phyloP scores from a whole-genome alignment of 768 basidiomycete species.

The Pleurotus djamor region DNA sequence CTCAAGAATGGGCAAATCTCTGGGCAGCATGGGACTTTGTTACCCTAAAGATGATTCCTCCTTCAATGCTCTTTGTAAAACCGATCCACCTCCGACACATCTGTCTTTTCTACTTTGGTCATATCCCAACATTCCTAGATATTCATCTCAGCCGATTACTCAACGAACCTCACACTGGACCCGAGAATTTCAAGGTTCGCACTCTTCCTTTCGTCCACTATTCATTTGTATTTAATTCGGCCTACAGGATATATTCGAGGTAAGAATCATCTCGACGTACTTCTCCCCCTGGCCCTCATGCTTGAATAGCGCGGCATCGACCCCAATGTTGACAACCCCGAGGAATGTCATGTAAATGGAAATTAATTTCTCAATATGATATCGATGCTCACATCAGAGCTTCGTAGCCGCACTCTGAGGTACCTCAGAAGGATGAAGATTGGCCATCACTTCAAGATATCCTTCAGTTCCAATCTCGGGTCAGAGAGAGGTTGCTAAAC shows the following conservation, averaged over 20 bases:
- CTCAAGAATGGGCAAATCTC: constrained; percentile 77
- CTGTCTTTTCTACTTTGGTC: constrained; percentile 91
- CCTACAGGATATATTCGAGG: constrained; percentile 72
- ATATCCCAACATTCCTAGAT: constrained; percentile 91
- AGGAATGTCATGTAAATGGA: constrained; percentile 71
- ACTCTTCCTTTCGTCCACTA: constrained; percentile 3
- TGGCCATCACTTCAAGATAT: constrained; percentile 82
- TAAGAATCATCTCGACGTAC: constrained; percentile 18
- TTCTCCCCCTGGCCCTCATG: neutral
- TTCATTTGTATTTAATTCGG: constrained; percentile 1
- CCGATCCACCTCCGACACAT: constrained; percentile 95
- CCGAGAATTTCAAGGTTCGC: constrained; percentile 70
- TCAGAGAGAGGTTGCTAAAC: constrained; percentile 65
- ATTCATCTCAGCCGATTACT: constrained; percentile 82
- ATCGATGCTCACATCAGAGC: neutral
- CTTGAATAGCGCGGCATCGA: constrained; percentile 85
- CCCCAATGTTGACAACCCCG: constrained; percentile 90
- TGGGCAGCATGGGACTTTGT: constrained; percentile 92
- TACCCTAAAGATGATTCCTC: constrained; percentile 83
- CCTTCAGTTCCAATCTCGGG: constrained; percentile 74
- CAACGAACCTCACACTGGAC: constrained; percentile 79
- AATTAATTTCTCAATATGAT: no score
- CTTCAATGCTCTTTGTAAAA: constrained; percentile 81
- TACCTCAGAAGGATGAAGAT: constrained; percentile 75
- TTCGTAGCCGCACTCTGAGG: constrained; percentile 79